These are phyloP conservation scores for Calonectria pteridis DNA, from an alignment of 2,329 filamentous ascomycete genomes.

Conservation along the genomic window DNA sequence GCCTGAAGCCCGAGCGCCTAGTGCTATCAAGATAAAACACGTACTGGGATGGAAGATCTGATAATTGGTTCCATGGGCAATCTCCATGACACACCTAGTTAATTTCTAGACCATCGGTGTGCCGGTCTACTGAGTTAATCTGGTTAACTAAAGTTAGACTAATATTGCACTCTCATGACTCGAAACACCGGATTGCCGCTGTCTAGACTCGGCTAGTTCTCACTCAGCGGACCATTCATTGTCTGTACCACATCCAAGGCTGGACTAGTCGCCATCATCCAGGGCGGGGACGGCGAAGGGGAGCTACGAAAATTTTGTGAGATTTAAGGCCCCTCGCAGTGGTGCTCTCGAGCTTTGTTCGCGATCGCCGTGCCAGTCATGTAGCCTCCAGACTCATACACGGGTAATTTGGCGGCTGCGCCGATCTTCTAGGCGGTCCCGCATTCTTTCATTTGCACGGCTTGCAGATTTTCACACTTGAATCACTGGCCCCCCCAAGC, in stretches of 20 bases:
- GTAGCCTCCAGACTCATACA: not conserved
- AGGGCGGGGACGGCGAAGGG: not conserved
- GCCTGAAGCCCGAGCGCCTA: not conserved
- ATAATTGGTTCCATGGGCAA: not conserved
- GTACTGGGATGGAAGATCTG: not conserved
- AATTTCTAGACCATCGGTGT: not conserved
- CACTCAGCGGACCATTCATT: not conserved
- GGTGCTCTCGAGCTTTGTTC: not conserved
- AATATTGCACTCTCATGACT: slow-evolving; percentile 6
- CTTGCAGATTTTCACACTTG: not conserved
- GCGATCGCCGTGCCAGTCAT: not conserved
- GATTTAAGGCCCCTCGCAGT: not conserved
- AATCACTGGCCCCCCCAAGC: not conserved
- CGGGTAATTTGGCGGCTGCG: not conserved
- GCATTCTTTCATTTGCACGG: slow-evolving; percentile 9
- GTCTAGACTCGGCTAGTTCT: slow-evolving; percentile 3
- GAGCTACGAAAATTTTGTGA: not conserved
- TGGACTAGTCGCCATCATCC: not conserved
- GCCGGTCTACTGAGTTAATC: not conserved
- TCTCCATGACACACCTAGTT: not conserved
- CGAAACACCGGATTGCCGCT: not conserved
- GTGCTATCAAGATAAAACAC: not conserved
- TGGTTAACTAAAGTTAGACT: not conserved
- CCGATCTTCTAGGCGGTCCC: slow-evolving; percentile 9
- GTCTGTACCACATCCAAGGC: not conserved